Base-by-base conservation (phyloP, 495 filamentous ascomycete species). In the Penicillium canariense region DNA sequence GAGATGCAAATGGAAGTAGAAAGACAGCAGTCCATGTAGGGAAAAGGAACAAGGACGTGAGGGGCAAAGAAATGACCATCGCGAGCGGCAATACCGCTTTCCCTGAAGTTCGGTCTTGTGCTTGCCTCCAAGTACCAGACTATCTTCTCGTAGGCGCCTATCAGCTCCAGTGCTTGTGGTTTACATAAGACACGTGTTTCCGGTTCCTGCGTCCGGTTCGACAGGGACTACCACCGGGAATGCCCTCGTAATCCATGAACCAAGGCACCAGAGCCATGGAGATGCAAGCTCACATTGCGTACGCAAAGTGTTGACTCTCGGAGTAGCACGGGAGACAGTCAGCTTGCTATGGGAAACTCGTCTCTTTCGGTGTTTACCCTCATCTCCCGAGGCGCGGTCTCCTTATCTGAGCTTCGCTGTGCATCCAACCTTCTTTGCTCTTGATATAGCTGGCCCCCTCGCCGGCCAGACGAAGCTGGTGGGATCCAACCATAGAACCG, bases 121-220 rank as follows among this genome's bases (percentile, higher is more conserved):
- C n/a, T 51, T 30, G 57, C 57, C 57, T 50, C 56, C 25, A 23
- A 39, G 52, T 31, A 51, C 35, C 52, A 50, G 55, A 52, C 51
- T 30, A 28, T 32, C 10, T 51, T 22, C 46, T 27, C 52, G 35
- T 18, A n/a, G 2, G 7, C 40, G 11, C 57, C 57, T 60, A 56
- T 60, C 35, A 26, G 5, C 14, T 20, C 11, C 5, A 7, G n/a
- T 9, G 10, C 39, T 20, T 28, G 26, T 46, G 32, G 2, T 18
- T 50, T 46, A 30, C 48, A 51, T 22, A 40, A 42, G 26, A 26
- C 20, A 49, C 15, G 32, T 45, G 35, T 55, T 48, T 50, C 48
- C 54, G 60, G 63, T 66, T 54, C 30, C 30, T 7, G 58, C 42
- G 48, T 61, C 61, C 45, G 58, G 61, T 67, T 64, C 54, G 61